phyloP scores from a whole-genome alignment of 495 filamentous ascomycete genomes.

The Amorphotheca resinae region DNA sequence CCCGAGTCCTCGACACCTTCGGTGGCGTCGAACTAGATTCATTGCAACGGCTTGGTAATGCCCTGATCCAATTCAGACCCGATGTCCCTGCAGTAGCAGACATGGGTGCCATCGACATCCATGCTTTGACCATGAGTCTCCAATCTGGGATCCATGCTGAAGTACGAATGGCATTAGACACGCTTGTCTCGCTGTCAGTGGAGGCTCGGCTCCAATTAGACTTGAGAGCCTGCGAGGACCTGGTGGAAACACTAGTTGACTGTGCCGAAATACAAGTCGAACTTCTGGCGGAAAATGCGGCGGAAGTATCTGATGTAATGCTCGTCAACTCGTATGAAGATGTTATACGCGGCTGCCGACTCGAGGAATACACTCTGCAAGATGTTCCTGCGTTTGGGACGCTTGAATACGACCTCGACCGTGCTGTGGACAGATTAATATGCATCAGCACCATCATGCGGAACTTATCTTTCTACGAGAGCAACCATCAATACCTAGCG shows the following conservation, averaged over 20 bases:
- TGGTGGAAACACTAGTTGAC: slow-evolving; percentile 79
- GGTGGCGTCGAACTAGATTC: slow-evolving; percentile 54
- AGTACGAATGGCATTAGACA: slow-evolving; percentile 77
- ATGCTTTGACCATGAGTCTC: slow-evolving; percentile 83
- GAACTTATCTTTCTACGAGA: slow-evolving; percentile 77
- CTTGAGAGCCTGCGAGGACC: slow-evolving; percentile 69
- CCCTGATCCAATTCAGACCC: slow-evolving; percentile 51
- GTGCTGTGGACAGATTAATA: slow-evolving; percentile 73
- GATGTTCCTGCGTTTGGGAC: slow-evolving; percentile 63
- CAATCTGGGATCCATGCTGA: slow-evolving; percentile 84
- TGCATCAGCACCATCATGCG: slow-evolving; percentile 87
- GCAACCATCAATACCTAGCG: slow-evolving; percentile 59
- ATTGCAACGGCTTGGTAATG: slow-evolving; percentile 46
- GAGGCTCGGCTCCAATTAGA: slow-evolving; percentile 47
- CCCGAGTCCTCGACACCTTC: slow-evolving; percentile 43
- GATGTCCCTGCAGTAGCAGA: slow-evolving; percentile 64
- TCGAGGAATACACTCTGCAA: slow-evolving; percentile 56
- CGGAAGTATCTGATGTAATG: slow-evolving; percentile 75
- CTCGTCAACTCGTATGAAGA: slow-evolving; percentile 77
- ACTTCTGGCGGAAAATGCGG: slow-evolving; percentile 60
- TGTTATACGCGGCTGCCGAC: slow-evolving; percentile 59
- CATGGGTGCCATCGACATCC: slow-evolving; percentile 77
- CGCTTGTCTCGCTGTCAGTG: slow-evolving; percentile 58
- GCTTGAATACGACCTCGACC: slow-evolving; percentile 70
- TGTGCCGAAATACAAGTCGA: slow-evolving; percentile 83